These are phyloP conservation scores for Amanita jacksonii DNA, from an alignment of 768 basidiomycete genomes.

Conservation along the genomic window DNA sequence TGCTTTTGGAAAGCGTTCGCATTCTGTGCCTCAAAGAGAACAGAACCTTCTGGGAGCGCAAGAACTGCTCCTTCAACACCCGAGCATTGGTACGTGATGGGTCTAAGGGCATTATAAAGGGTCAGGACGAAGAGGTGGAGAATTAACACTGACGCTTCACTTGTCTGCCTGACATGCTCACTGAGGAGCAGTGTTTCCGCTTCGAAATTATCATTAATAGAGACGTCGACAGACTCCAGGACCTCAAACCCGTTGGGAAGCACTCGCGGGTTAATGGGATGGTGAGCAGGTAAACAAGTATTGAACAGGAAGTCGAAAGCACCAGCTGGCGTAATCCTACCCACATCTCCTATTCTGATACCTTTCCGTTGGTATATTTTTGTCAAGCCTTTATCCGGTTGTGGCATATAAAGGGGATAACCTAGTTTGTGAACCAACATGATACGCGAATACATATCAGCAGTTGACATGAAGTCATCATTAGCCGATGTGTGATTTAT, in stretches of 20 bases:
- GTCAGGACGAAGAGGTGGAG: too few relatives aligned
- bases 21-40: slow-evolving; percentile 8
- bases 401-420: slow-evolving; percentile 21
- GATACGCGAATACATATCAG: slow-evolving; percentile 14
- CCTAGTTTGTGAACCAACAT: slow-evolving; percentile 15
- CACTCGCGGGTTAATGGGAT: slow-evolving; percentile 17
- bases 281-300: slow-evolving; percentile 15
- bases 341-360: slow-evolving; percentile 23
- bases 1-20: slow-evolving; percentile 6
- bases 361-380: slow-evolving; percentile 14
- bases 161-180: not conserved
- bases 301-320: slow-evolving; percentile 25
- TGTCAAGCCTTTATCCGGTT: slow-evolving; percentile 12
- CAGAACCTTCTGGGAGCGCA: slow-evolving; percentile 12
- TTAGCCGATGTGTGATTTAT: too few relatives aligned
- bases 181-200: not conserved
- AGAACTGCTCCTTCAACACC: slow-evolving; percentile 11
- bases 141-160: not conserved
- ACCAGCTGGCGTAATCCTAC: slow-evolving; percentile 19
- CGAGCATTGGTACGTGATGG: not conserved
- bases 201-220: not conserved
- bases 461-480: too few relatives aligned
- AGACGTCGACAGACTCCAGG: not conserved
- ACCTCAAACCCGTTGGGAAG: slow-evolving; percentile 19
- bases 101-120: too few relatives aligned